A percentile compares a stretch with the other conserved stretches of the same genome.
Evolutionary conservation across 768 basidiomycete genomes (phyloP).

Genomic region (Pulveroboletus sp.): DNA sequence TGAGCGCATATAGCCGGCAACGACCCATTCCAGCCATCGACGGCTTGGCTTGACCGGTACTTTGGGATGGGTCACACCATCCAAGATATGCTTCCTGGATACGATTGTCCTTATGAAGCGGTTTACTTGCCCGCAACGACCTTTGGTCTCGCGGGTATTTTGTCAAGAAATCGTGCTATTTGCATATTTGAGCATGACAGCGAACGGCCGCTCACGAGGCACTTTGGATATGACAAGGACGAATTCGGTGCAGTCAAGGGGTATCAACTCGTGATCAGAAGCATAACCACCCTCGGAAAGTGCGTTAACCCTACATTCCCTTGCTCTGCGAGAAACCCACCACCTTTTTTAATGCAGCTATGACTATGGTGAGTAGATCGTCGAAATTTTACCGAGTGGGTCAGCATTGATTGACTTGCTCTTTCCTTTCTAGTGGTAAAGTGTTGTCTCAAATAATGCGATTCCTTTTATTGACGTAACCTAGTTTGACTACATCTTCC

Average conservation of each 20-base stretch:
- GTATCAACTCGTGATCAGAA: slow-evolving; percentile 55
- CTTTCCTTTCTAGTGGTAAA: slow-evolving; percentile 30
- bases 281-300: slow-evolving; percentile 63
- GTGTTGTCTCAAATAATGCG: background rate
- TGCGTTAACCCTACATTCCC: slow-evolving; percentile 31
- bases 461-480: slow-evolving; percentile 1
- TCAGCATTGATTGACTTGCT: background rate
- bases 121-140: slow-evolving; percentile 60
- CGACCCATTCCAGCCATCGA: slow-evolving; percentile 59
- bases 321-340: background rate
- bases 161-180: slow-evolving; percentile 51
- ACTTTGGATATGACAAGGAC: slow-evolving; percentile 49
- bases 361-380: slow-evolving; percentile 48
- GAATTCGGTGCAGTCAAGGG: slow-evolving; percentile 64
- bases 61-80: slow-evolving; percentile 61
- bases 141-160: slow-evolving; percentile 41
- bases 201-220: slow-evolving; percentile 54
- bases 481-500: slow-evolving; percentile 66
- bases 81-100: slow-evolving; percentile 63
- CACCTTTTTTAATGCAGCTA: slow-evolving; percentile 37
- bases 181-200: slow-evolving; percentile 66
- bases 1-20: slow-evolving; percentile 42
- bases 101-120: slow-evolving; percentile 65
- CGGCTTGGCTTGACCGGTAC: slow-evolving; percentile 61
- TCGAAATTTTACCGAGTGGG: background rate